phyloP scores from a whole-genome alignment of 139 green algal genomes.

The Pycnococcus provasolii region DNA sequence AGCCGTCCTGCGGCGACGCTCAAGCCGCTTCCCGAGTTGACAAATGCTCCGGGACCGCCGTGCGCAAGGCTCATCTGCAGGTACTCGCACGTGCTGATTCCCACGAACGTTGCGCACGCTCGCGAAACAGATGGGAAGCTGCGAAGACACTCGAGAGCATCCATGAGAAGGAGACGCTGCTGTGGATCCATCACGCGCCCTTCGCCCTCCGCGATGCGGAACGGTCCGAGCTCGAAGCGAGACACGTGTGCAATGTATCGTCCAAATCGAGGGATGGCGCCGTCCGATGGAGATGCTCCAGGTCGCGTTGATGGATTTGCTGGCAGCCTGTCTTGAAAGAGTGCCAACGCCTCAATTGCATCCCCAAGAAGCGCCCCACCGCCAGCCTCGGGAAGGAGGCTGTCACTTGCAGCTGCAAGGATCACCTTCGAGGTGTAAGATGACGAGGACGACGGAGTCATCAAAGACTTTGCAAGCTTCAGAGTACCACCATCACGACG shows the following conservation, averaged over 20 bases:
- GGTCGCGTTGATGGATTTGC: too few relatives aligned
- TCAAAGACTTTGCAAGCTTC: too few relatives aligned
- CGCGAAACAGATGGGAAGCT: background rate
- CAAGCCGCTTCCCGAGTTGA: background rate
- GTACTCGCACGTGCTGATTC: slow-evolving; percentile 3
- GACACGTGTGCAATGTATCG: slow-evolving; percentile 13
- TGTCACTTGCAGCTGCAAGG: too few relatives aligned
- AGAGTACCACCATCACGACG: too few relatives aligned
- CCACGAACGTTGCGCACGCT: too few relatives aligned
- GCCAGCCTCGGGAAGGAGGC: too few relatives aligned
- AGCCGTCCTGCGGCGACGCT: slow-evolving; percentile 25
- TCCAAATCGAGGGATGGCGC: background rate
- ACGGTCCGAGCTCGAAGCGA: background rate
- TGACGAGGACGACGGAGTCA: background rate
- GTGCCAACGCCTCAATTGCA: too few relatives aligned
- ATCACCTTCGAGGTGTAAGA: too few relatives aligned
- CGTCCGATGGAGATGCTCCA: too few relatives aligned
- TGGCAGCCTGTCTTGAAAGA: too few relatives aligned
- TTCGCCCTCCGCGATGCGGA: slow-evolving; percentile 8
- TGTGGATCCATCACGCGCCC: slow-evolving; percentile 25
- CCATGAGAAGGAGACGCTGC: slow-evolving; percentile 18
- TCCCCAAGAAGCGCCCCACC: too few relatives aligned
- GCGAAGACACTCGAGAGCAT: background rate
- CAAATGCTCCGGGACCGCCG: background rate
- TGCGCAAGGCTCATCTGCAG: slow-evolving; percentile 15